Base-by-base conservation (phyloP, 2,329 filamentous ascomycete genomes). In the Colletotrichum paranaense region DNA sequence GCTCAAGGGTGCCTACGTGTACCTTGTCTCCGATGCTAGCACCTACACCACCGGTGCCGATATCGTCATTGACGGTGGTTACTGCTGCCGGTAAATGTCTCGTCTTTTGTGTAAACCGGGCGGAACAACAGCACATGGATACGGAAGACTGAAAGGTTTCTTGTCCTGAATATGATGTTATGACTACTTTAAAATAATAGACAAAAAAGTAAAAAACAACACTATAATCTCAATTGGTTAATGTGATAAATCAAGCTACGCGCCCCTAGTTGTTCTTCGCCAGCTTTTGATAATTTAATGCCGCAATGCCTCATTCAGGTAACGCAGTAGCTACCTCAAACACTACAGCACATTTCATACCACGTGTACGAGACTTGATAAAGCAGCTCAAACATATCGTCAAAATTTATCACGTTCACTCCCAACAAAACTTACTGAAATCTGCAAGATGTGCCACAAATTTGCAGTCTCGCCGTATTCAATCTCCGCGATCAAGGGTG, bases 1-100 rank as follows among this genome's bases (percentile, higher is more conserved):
- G 85, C 85, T 95, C 76, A 94, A 94, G 85, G 92, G 92, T 8
- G 92, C 92, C n/a, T 96, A 93, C 80, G 86, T 95, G 64, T 95
- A 94, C 82, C 87, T 96, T 52, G 90, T 93, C 42, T 92, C 90
- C 62, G 93, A 95, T 80, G 93, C 93, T 5, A 91, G 91, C 71
- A 91, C 90, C 55, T 95, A 94, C 82, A 94, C 92, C 5, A 95
- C 93, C 14, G 94, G 90, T 4, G 86, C 89, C 3, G 92, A 94
- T 79, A 86, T 95, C 56, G 83, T 94, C 71, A 90, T 94, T 72
- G 93, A 95, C 80, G 93, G 93, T 75, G 92, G 92, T 53, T 94
- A 94, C 83, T 86, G 83, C 76, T 78, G 81, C 77, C 85, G 86
- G 73, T 88, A 82, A 76, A 78, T 53, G 75, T 16, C 16, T 62